Conservation (phyloP, 495 filamentous ascomycete genomes). For the Thermothielavioides terrestris region DNA sequence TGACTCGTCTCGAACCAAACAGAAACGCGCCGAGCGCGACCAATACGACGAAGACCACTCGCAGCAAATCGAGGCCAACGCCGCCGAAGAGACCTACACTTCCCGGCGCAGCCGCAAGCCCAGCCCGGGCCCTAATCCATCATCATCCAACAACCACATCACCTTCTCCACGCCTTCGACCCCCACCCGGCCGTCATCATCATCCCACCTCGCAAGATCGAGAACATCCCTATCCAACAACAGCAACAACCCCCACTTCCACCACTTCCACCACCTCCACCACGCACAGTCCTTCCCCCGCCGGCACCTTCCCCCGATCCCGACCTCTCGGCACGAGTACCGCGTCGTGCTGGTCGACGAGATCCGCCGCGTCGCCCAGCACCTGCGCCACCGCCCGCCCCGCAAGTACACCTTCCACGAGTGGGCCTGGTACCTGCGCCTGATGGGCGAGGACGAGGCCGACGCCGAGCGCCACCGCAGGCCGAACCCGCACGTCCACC, state of each 20-base stretch:
- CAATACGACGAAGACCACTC: conserved; percentile 16
- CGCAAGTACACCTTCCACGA: conserved; percentile 69
- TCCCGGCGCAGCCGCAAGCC: not conserved
- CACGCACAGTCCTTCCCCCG: conserved; percentile 25
- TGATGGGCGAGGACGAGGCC: conserved; percentile 64
- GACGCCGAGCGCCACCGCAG: conserved; percentile 35
- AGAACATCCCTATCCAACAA: not conserved
- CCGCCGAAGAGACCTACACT: conserved; percentile 6
- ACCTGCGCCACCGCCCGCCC: conserved; percentile 49
- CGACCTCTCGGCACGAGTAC: conserved; percentile 45
- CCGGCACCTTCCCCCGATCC: conserved; percentile 17
- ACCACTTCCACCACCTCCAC: not conserved
- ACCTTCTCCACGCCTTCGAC: not conserved
- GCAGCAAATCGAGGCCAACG: conserved; percentile 7
- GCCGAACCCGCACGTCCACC: not conserved
- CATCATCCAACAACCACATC: not conserved
- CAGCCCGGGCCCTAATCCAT: not conserved
- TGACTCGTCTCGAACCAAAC: conserved; percentile 1
- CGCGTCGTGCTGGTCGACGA: conserved; percentile 60
- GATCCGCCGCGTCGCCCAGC: conserved; percentile 55
- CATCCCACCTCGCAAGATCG: not conserved
- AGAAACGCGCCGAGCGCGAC: conserved; percentile 7
- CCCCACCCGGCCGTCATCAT: not conserved
- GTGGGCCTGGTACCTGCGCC: conserved; percentile 70
- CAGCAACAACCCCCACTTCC: too few relatives aligned